A percentile compares a stretch with the other conserved stretches of the same genome.
Conservation (phyloP, 225 moss, liverwort and hornwort genomes). For the Marchantia paleacea region DNA sequence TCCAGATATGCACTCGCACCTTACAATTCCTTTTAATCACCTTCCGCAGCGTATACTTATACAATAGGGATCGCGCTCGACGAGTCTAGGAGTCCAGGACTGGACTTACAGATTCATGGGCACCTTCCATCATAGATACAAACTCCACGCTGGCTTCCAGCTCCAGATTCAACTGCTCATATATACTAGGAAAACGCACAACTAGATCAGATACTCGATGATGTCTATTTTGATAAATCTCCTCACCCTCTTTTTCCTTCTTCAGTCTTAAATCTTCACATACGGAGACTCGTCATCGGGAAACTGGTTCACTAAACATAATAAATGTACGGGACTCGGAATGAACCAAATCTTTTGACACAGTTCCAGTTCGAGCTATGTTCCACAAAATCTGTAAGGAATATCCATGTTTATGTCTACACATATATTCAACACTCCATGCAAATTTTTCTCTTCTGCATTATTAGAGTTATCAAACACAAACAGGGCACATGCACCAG, state of each 20-base stretch:
- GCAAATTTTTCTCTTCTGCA: background rate
- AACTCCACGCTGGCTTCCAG: conserved; percentile 21
- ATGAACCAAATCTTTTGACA: background rate
- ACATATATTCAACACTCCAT: background rate
- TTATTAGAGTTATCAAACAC: background rate
- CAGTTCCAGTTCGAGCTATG: background rate
- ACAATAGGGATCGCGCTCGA: background rate
- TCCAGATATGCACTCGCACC: background rate
- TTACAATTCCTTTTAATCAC: background rate
- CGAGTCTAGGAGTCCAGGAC: background rate
- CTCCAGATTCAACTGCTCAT: conserved; percentile 24
- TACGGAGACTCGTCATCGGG: background rate
- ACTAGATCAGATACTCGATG: conserved; percentile 7
- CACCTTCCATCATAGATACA: conserved; percentile 17
- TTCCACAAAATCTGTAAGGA: background rate
- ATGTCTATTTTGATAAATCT: background rate
- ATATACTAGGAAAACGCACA: conserved; percentile 19
- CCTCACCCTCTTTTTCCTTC: too few relatives aligned
- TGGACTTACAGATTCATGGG: background rate
- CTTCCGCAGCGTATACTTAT: background rate
- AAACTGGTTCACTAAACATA: background rate
- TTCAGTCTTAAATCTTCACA: background rate
- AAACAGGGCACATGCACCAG: background rate
- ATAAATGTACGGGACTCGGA: background rate
- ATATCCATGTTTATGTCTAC: background rate